A percentile compares a stretch with the other conserved stretches of the same genome.
These are phyloP conservation scores for Aurantiochytrium sp. DNA, from an alignment of 108 stramenopile genomes.

Conservation along the genomic window DNA sequence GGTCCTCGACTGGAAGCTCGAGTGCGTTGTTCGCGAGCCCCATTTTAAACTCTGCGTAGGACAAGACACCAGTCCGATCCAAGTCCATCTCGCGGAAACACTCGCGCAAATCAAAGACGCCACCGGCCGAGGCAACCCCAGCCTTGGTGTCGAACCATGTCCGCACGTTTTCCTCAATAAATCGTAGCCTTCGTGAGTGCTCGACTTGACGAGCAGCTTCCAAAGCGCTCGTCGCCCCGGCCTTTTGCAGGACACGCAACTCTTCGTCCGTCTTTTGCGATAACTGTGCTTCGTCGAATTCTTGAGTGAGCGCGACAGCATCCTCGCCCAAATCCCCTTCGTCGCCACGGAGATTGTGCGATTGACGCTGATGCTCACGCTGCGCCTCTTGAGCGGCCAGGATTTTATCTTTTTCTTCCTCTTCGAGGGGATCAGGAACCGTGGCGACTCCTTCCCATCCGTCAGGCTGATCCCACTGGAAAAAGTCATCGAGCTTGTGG, in stretches of 20 bases:
- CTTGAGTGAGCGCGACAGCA: background rate
- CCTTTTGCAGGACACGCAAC: background rate
- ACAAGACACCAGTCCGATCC: background rate
- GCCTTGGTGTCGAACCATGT: background rate
- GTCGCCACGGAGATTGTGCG: background rate
- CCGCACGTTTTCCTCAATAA: background rate
- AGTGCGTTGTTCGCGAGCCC: background rate
- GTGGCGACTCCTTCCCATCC: background rate
- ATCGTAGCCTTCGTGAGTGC: background rate
- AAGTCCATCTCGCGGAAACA: background rate
- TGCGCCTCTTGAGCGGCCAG: background rate
- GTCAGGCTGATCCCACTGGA: slow-evolving; percentile 8
- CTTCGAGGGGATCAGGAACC: background rate
- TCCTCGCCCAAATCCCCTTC: background rate
- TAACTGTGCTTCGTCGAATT: background rate
- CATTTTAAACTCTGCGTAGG: background rate
- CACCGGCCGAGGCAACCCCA: background rate
- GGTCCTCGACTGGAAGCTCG: background rate
- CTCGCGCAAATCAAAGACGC: background rate
- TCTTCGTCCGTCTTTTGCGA: background rate
- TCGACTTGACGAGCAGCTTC: background rate
- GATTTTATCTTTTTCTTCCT: background rate
- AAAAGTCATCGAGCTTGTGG: background rate
- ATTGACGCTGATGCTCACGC: background rate
- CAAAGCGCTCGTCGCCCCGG: background rate